phyloP scores from a whole-genome alignment of 768 basidiomycete species.

The Saitozyma podzolica region DNA sequence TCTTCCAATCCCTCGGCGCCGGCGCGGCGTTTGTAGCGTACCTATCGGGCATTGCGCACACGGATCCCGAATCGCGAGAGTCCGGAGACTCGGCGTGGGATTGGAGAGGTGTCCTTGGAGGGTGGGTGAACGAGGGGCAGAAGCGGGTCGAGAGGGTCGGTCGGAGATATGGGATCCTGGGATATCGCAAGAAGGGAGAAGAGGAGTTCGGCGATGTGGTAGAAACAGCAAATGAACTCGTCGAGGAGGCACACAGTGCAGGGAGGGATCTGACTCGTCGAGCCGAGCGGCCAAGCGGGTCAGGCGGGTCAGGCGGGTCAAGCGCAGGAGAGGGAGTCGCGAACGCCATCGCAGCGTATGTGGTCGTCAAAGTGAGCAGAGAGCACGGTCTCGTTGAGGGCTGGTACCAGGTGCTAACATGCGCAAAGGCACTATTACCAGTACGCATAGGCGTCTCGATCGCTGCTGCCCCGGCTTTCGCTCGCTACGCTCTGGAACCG shows the following conservation, averaged over 20 bases:
- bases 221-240: conserved; percentile 12
- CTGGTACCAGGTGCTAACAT: conserved; percentile 2
- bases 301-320: conserved; percentile 9
- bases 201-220: conserved; percentile 13
- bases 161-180: conserved; percentile 75
- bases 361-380: conserved; percentile 67
- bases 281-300: conserved; percentile 11
- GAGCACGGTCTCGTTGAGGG: not conserved
- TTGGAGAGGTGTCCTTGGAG: conserved; percentile 54
- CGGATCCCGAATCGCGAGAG: conserved; percentile 4
- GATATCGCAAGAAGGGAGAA: conserved; percentile 56
- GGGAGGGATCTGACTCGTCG: conserved; percentile 20
- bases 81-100: not conserved
- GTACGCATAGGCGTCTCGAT: conserved; percentile 70
- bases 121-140: conserved; percentile 78
- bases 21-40: conserved; percentile 66
- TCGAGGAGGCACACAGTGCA: conserved; percentile 7
- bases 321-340: conserved; percentile 71
- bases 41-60: conserved; percentile 17
- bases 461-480: conserved; percentile 72
- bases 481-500: conserved; percentile 67
- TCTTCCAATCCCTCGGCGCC: conserved; percentile 65
- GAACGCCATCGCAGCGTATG: conserved; percentile 80
- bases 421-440: conserved; percentile 72
- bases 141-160: conserved; percentile 70